Evolutionary conservation across 2,329 filamentous ascomycete species (phyloP), one percentile per base, ranked within the genome.

Genomic region (Coniosporium uncinatum): DNA sequence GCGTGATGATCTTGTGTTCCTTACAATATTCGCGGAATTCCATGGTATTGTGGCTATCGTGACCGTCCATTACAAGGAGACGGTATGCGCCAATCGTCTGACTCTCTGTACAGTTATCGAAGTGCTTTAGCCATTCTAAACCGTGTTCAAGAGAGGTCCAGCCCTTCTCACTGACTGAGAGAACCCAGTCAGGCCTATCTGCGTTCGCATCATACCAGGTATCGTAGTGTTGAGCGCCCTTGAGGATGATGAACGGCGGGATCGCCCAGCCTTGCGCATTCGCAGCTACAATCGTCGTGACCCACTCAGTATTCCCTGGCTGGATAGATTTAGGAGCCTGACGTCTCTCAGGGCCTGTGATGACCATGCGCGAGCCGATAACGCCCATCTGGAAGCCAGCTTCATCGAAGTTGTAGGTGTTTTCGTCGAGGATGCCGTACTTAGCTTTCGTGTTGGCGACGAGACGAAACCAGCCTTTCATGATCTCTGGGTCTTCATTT

Each of bases 51-150:
- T 67, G 48, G 44, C 55, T 64, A 42, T 48, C 43, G 52, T 68
- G 48, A 37, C 60, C 49, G 50, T 69, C 55, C 24, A 69, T 47
- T 42, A 69, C 54, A 4, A 69, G 49, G 4, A 68, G 50, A 20
- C 51, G 46, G 51, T 61, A 58, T 39, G 13, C 36, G 5, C 61
- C 52, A 22, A 49, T 49, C 41, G 29, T 46, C 22, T 44, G 46
- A 18, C 22, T 34, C 39, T 46, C 53, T 44, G 49, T 60, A 47
- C 59, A 47, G 40, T 49, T 45, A 43, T 62, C 49, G 49, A 66
- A 65, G 51, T 64, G 47, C 51, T 61, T 24, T 29, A 64, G 46
- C 62, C 46, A 67, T 18, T 46, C 37, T 36, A 67, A 43, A 22
- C 54, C 53, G 36, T 58, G 54, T 42, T 60, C 20, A 50, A 65